A percentile compares a stretch with the other conserved stretches of the same genome.
These are phyloP conservation scores for Dipteronia sinensis DNA, from an alignment of 345 rosid genomes.

Conservation along the genomic window DNA sequence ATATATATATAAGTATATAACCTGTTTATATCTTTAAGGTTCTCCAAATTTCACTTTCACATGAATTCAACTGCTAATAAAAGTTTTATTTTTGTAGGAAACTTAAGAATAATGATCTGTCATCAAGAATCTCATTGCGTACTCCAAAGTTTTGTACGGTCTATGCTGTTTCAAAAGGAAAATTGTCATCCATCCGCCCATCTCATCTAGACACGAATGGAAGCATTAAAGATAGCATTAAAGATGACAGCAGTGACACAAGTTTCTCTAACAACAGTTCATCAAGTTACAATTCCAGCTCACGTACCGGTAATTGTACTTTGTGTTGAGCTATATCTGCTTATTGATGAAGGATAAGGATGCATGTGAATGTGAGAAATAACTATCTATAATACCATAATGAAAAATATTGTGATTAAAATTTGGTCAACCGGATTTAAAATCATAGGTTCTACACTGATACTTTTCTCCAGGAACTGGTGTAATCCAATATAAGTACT, in stretches of 20 bases:
- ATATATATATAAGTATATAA: too few species aligned
- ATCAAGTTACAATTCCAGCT: slow-evolving; percentile 39
- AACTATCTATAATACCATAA: neutral
- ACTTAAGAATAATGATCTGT: slow-evolving; percentile 49
- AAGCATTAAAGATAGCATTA: slow-evolving; percentile 50
- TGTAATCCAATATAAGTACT: neutral
- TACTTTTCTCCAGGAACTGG: neutral
- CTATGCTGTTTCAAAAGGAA: slow-evolving; percentile 73
- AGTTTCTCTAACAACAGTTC: slow-evolving; percentile 46
- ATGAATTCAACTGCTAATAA: neutral
- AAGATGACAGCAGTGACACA: slow-evolving; percentile 49
- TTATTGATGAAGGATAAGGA: neutral
- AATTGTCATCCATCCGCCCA: slow-evolving; percentile 74
- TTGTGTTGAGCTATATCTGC: neutral
- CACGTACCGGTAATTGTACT: slow-evolving; percentile 46
- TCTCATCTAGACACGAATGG: slow-evolving; percentile 56
- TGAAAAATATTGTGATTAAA: neutral
- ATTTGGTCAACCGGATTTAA: neutral
- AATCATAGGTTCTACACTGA: neutral
- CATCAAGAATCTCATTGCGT: slow-evolving; percentile 61
- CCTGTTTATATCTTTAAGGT: neutral
- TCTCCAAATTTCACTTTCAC: neutral
- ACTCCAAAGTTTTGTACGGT: slow-evolving; percentile 77
- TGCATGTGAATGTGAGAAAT: neutral
- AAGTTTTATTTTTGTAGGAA: slow-evolving; percentile 44